A percentile compares a stretch with the other conserved stretches of the same genome.
Evolutionary conservation across 768 basidiomycete genomes (phyloP).

Genomic region (Leccinum disarticulatum): DNA sequence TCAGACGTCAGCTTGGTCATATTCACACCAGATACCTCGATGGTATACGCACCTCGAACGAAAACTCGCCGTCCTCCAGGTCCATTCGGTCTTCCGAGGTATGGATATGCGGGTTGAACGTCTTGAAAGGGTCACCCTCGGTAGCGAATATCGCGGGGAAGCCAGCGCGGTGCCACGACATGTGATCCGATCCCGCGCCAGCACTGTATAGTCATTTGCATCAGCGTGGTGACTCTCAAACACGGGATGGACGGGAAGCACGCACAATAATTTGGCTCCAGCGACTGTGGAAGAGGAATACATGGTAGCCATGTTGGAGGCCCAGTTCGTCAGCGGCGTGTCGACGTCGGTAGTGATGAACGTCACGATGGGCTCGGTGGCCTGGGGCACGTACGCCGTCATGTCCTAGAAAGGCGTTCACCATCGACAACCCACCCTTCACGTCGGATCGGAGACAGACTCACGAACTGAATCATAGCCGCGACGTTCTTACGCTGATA

Average conservation of each 20-base stretch:
- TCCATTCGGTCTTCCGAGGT: slow-evolving; percentile 27
- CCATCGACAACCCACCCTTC: background rate
- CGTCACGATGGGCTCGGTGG: slow-evolving; percentile 12
- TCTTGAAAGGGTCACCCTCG: slow-evolving; percentile 41
- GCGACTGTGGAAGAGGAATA: slow-evolving; percentile 23
- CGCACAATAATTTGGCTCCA: slow-evolving; percentile 34
- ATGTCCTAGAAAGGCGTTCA: slow-evolving; percentile 24
- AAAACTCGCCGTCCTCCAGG: slow-evolving; percentile 41
- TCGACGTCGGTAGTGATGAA: slow-evolving; percentile 40
- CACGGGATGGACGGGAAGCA: background rate
- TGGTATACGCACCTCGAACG: slow-evolving; percentile 30
- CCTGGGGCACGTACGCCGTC: slow-evolving; percentile 35
- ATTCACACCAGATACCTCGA: background rate
- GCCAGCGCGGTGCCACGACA: slow-evolving; percentile 45
- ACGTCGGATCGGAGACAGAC: slow-evolving; percentile 15
- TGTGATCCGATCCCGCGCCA: slow-evolving; percentile 34
- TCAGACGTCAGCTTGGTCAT: background rate
- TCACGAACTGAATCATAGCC: slow-evolving; percentile 51
- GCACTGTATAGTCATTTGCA: background rate
- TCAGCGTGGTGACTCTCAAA: background rate
- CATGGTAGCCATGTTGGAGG: slow-evolving; percentile 34
- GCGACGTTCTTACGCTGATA: slow-evolving; percentile 43
- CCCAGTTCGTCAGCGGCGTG: slow-evolving; percentile 44
- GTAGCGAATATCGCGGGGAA: slow-evolving; percentile 43
- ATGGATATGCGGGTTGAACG: slow-evolving; percentile 45